phyloP scores from a whole-genome alignment of 2,329 filamentous ascomycete genomes.

The Colletotrichum tanaceti region DNA sequence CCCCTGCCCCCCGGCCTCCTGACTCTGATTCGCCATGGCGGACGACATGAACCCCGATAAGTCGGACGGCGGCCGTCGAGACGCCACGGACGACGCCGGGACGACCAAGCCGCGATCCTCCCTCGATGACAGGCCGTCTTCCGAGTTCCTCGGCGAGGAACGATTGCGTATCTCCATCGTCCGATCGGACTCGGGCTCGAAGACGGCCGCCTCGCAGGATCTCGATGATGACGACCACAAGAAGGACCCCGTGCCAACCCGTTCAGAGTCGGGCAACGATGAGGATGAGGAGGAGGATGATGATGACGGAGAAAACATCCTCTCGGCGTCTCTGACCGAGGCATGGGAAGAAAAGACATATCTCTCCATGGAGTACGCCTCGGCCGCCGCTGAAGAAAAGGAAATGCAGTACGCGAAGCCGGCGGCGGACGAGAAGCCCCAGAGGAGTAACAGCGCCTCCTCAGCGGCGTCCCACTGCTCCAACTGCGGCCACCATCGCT shows the following conservation, averaged over 20 bases:
- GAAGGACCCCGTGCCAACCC: not conserved
- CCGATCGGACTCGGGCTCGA: constrained; percentile 8
- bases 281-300: constrained; percentile 9
- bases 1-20: too few relatives aligned
- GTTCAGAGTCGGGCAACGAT: not conserved
- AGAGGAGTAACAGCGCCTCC: not conserved
- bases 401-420: not conserved
- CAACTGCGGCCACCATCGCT: constrained; percentile 19
- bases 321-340: constrained; percentile 19
- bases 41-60: not conserved
- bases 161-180: constrained; percentile 21
- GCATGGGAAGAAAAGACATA: constrained; percentile 24
- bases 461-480: constrained; percentile 17
- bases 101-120: not conserved
- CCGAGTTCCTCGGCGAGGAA: constrained; percentile 31
- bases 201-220: not conserved
- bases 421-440: constrained; percentile 1
- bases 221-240: constrained; percentile 15
- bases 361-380: not conserved
- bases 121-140: constrained; percentile 15
- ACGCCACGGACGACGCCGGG: not conserved
- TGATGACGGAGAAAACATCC: constrained; percentile 5
- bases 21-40: not conserved
- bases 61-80: too few relatives aligned
- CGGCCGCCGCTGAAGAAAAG: not conserved